Base-by-base conservation (phyloP, 2,329 filamentous ascomycete species). In the Hysterium pulicare region DNA sequence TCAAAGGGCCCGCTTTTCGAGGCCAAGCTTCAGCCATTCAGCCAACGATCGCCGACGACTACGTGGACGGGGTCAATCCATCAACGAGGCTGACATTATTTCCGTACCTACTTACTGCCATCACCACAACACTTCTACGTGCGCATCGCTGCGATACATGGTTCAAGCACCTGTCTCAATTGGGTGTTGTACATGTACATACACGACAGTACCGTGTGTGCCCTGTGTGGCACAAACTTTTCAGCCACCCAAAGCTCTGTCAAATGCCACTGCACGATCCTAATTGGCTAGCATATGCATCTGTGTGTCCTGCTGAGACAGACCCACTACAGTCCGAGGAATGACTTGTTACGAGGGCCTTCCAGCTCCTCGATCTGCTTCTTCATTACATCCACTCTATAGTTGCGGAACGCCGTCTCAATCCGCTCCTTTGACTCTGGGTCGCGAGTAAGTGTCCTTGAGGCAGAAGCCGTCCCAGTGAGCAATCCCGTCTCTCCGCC, bases 401-500 rank as follows among this genome's bases (percentile, higher is more conserved):
- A 85, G 42, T 71, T 73, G 50, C 76, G 71, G 47, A 83, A 86
- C 0, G 83, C 83, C 39, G 64, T 74, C 64, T 85, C 79, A 41
- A 86, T 80, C 48, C 82, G 70, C 51, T 71, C 65, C 49, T 69
- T 71, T 13, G 72, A 70, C 42, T 76, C 77, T 0, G 77, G 72
- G 51, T 86, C 77, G 20, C 61, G 61, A 1, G 68, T 70, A 40
- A 86, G 77, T 1, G 67, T 67, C 28, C 76, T 69, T 23, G 74
- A 71, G 2, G 79, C 81, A 4, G 74, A 71, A 35, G 72, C 71
- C 1, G 73, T 74, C 1, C 83, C 82, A 0, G 73, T 74, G 44
- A 84, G 49, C 35, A 85, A 65, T 0, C 83, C 82, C 10, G 74
- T 64, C 65, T 86, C 83, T 6, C 83, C 82, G 6, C 82, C 82